Evolutionary conservation across 2,329 filamentous ascomycete genomes (phyloP).

Genomic region (Cercospora zeae-maydis): DNA sequence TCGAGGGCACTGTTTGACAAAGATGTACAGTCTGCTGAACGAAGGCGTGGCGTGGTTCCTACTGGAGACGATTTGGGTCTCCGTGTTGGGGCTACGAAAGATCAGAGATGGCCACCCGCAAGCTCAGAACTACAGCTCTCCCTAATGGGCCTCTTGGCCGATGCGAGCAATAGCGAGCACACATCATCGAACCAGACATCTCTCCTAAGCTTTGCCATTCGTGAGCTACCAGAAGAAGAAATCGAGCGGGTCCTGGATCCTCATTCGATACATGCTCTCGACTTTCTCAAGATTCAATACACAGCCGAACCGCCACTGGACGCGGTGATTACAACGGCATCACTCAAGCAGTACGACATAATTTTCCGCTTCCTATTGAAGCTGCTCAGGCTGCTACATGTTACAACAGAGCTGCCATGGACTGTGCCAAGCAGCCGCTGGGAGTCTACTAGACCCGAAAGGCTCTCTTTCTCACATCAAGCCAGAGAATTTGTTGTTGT

Average conservation of each 20-base stretch:
- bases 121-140: slow-evolving; percentile 89
- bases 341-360: slow-evolving; percentile 76
- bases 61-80: slow-evolving; percentile 74
- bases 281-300: slow-evolving; percentile 86
- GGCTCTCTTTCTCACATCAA: slow-evolving; percentile 61
- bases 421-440: slow-evolving; percentile 11
- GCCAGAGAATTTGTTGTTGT: slow-evolving; percentile 74
- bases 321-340: slow-evolving; percentile 66
- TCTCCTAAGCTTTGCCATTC: slow-evolving; percentile 67
- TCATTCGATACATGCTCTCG: slow-evolving; percentile 79
- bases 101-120: slow-evolving; percentile 74
- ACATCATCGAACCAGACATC: slow-evolving; percentile 38
- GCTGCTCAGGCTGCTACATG: slow-evolving; percentile 66
- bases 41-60: slow-evolving; percentile 64
- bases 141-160: slow-evolving; percentile 60
- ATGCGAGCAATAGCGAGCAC: slow-evolving; percentile 1
- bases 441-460: neutral
- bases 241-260: slow-evolving; percentile 81
- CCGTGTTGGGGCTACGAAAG: slow-evolving; percentile 73
- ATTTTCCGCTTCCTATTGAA: slow-evolving; percentile 79
- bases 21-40: slow-evolving; percentile 74
- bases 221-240: slow-evolving; percentile 72
- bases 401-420: slow-evolving; percentile 42
- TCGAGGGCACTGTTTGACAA: slow-evolving; percentile 82
- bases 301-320: slow-evolving; percentile 68